Evolutionary conservation across 257 asterid genomes (phyloP).

Genomic region (Solanum lignicaule): DNA sequence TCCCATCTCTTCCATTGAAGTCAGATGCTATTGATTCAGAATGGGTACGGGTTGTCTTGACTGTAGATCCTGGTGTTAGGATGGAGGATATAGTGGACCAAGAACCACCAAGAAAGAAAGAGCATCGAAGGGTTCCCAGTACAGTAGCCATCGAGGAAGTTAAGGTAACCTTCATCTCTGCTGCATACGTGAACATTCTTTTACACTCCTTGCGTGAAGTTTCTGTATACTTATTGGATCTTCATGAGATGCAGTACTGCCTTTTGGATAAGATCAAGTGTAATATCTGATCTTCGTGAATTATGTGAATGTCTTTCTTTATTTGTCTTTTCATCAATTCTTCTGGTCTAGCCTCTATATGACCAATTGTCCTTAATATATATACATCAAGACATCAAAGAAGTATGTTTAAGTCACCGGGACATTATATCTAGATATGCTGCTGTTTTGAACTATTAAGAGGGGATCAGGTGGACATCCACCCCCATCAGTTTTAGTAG

Average conservation of each 20-base stretch:
- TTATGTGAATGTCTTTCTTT: not conserved
- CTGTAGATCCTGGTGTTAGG: slow-evolving; percentile 88
- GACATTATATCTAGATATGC: not conserved
- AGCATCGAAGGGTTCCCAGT: slow-evolving; percentile 99
- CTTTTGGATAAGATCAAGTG: not conserved
- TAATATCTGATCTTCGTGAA: not conserved
- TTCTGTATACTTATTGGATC: not conserved
- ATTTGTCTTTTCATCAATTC: not conserved
- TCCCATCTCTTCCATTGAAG: slow-evolving; percentile 27
- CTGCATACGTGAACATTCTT: not conserved
- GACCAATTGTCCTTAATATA: not conserved
- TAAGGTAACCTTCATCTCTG: slow-evolving; percentile 41
- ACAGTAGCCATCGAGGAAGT: slow-evolving; percentile 98
- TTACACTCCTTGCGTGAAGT: not conserved
- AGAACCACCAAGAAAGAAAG: slow-evolving; percentile 79
- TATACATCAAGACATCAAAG: not conserved
- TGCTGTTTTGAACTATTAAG: not conserved
- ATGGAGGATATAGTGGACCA: slow-evolving; percentile 94
- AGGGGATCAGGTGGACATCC: not conserved
- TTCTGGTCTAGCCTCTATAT: not conserved
- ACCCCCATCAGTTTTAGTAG: not conserved
- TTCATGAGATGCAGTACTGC: not conserved
- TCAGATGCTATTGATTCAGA: slow-evolving; percentile 34
- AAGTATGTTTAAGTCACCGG: not conserved
- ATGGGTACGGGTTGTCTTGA: slow-evolving; percentile 36